These are phyloP conservation scores for Populus hybrid DNA, from an alignment of 441 rosid species.

Conservation along the genomic window DNA sequence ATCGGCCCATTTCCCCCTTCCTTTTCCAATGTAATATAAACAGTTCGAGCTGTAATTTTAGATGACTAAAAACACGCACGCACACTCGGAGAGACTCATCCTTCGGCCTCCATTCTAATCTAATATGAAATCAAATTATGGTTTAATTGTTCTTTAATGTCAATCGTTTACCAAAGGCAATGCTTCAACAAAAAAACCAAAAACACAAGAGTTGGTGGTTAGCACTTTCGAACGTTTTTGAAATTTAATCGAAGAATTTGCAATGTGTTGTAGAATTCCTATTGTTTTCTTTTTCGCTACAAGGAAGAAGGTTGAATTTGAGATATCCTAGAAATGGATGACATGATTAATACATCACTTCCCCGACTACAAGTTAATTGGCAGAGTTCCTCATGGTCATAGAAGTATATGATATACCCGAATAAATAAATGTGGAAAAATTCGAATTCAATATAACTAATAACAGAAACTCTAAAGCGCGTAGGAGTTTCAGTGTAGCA, in stretches of 20 bases:
- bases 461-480: no score
- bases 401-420: not conserved
- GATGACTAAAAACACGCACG: no score
- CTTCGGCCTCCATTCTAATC: not conserved
- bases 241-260: not conserved
- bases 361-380: not conserved
- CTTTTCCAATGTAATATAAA: not conserved
- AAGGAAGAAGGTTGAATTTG: not conserved
- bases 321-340: not conserved
- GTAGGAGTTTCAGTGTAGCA: no score
- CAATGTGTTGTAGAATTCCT: not conserved
- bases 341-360: no score
- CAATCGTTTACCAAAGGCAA: not conserved
- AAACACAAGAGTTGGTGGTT: not conserved
- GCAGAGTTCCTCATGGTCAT: not conserved
- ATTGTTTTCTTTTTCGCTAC: not conserved
- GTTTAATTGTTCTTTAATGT: not conserved
- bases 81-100: not conserved
- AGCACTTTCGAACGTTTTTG: not conserved
- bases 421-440: not conserved
- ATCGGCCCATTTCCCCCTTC: not conserved
- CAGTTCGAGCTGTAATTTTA: not conserved
- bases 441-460: no score
- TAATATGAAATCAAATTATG: not conserved
- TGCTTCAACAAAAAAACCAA: not conserved